Conservation (phyloP, 2,329 filamentous ascomycete genomes). For the Fusarium piperis region DNA sequence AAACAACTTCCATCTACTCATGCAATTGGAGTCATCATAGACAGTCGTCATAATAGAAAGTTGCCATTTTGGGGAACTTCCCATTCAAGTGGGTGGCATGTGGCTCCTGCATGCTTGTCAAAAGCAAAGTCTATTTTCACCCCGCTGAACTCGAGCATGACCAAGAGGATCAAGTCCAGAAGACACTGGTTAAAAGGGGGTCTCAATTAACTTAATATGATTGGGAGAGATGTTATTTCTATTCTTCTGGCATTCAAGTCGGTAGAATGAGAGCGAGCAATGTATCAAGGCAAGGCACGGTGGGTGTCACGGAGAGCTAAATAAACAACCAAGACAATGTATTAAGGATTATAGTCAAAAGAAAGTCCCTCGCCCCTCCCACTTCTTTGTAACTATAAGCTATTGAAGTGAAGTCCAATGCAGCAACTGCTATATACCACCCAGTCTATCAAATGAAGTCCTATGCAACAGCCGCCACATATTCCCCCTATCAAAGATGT, state of each 20-base stretch:
- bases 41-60: neutral
- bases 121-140: neutral
- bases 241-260: neutral
- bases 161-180: neutral
- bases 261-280: neutral
- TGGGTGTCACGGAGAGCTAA: neutral
- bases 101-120: neutral
- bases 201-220: neutral
- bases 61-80: neutral
- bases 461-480: neutral
- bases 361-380: neutral
- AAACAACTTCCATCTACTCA: neutral
- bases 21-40: neutral
- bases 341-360: neutral
- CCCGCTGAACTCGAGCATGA: neutral
- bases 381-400: conserved; percentile 1
- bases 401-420: neutral
- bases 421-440: neutral
- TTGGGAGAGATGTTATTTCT: neutral
- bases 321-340: neutral
- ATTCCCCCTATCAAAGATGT: neutral
- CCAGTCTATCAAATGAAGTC: neutral
- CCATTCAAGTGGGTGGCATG: neutral
- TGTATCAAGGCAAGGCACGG: neutral
- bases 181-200: neutral